A percentile compares a stretch with the other conserved stretches of the same genome.
These are phyloP conservation scores for Vigna radiata DNA, from an alignment of 306 rosid genomes.

Conservation along the genomic window DNA sequence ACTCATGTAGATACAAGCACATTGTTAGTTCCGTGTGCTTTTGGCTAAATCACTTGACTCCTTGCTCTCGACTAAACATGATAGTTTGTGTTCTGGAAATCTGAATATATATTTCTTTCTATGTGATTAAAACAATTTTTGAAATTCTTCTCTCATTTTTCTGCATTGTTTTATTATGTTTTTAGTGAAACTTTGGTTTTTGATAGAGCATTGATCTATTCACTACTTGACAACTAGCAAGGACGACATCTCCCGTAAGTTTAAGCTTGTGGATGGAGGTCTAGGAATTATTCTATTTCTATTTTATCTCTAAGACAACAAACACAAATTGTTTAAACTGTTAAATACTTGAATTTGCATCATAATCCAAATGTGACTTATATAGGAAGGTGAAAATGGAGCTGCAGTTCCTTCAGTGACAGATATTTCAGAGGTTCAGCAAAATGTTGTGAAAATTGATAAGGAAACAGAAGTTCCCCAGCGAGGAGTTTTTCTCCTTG, in stretches of 20 bases:
- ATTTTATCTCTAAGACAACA: conserved; percentile 19
- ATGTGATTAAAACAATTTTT: not conserved
- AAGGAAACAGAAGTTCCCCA: conserved; percentile 49
- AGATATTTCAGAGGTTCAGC: conserved; percentile 64
- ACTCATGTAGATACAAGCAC: not conserved
- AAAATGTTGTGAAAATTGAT: conserved; percentile 51
- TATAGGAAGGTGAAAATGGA: conserved; percentile 76
- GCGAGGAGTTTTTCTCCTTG: conserved; percentile 83
- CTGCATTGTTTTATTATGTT: conserved; percentile 19
- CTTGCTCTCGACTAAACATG: not conserved
- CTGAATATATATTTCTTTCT: conserved; percentile 15
- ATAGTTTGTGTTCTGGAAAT: conserved; percentile 18
- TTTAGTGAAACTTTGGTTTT: conserved; percentile 16
- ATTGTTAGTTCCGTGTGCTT: not conserved
- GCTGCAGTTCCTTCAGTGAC: conserved; percentile 62
- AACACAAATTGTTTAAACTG: conserved; percentile 5
- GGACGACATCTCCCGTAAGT: not conserved
- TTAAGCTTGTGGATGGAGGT: conserved; percentile 20
- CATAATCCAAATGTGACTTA: conserved; percentile 19
- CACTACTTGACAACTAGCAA: conserved; percentile 22
- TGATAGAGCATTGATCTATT: conserved; percentile 19
- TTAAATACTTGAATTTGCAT: conserved; percentile 25
- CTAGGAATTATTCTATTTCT: not conserved
- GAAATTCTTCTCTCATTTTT: not conserved
- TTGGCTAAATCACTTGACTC: conserved; percentile 19